Conservation (phyloP, 345 rosid species). For the Salix viminalis region DNA sequence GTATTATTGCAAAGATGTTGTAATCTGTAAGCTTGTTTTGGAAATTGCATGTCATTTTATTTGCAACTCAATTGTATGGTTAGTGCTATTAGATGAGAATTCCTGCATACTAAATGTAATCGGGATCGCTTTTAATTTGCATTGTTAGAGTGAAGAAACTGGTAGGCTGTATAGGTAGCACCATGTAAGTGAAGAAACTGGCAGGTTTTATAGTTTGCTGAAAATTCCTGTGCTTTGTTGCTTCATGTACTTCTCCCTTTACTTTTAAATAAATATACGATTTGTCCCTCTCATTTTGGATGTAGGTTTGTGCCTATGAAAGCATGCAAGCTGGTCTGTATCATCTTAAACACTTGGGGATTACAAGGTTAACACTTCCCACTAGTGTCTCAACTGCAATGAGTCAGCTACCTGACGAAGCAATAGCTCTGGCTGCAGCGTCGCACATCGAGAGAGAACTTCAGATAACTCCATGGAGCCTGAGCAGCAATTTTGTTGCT, state of each 20-base stretch:
- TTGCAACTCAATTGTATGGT: not conserved
- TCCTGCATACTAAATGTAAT: not conserved
- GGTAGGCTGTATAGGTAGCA: not conserved
- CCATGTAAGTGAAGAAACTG: not conserved
- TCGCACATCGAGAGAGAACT: conserved; percentile 94
- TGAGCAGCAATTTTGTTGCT: conserved; percentile 90
- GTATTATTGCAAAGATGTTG: not conserved
- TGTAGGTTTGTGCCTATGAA: conserved; percentile 88
- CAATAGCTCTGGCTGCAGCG: conserved; percentile 95
- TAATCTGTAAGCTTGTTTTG: not conserved
- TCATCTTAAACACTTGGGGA: conserved; percentile 90
- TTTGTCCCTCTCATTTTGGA: not conserved
- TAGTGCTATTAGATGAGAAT: not conserved
- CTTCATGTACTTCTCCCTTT: not conserved
- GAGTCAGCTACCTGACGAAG: conserved; percentile 94
- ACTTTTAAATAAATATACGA: not conserved
- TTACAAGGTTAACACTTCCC: conserved; percentile 65
- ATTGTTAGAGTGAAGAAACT: not conserved
- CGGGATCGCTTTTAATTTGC: not conserved
- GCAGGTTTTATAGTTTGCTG: not conserved
- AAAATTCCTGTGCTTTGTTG: not conserved
- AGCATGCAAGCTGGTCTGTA: conserved; percentile 96
- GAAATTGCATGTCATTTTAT: not conserved
- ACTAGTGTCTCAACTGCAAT: conserved; percentile 72
- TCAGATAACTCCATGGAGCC: conserved; percentile 94